phyloP scores from a whole-genome alignment of 2,329 filamentous ascomycete genomes.

The Aspergillus niger region DNA sequence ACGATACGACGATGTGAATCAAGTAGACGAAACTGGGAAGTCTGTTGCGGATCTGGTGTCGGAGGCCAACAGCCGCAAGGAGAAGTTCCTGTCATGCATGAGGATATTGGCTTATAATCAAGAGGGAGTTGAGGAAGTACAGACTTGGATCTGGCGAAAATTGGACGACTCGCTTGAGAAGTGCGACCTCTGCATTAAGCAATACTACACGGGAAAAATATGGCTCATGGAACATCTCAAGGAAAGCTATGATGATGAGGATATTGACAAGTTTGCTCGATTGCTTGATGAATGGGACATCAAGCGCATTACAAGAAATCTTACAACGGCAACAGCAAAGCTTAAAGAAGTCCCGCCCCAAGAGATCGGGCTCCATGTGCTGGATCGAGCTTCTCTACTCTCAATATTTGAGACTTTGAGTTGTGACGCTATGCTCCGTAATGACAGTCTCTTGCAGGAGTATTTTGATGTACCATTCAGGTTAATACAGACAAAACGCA shows the following conservation, averaged over 20 bases:
- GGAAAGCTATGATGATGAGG: constrained; percentile 54
- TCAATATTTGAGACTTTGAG: constrained; percentile 87
- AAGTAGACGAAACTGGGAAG: constrained; percentile 50
- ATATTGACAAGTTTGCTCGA: constrained; percentile 54
- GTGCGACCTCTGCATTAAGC: constrained; percentile 71
- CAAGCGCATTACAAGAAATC: constrained; percentile 60
- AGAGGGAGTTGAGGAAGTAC: constrained; percentile 61
- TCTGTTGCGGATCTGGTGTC: constrained; percentile 50
- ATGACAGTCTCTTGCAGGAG: constrained; percentile 54
- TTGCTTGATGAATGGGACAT: constrained; percentile 64
- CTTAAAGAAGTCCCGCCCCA: constrained; percentile 55
- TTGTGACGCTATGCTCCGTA: constrained; percentile 72
- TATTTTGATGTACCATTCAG: constrained; percentile 83
- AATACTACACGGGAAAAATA: constrained; percentile 71
- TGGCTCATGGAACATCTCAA: constrained; percentile 63
- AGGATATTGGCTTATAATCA: constrained; percentile 68
- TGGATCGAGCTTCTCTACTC: constrained; percentile 66
- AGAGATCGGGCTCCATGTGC: constrained; percentile 51
- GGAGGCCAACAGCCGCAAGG: constrained; percentile 58
- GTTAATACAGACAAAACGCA: constrained; percentile 74
- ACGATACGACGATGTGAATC: constrained; percentile 62
- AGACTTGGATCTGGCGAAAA: constrained; percentile 60
- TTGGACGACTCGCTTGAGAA: constrained; percentile 61
- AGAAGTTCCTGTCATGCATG: constrained; percentile 67
- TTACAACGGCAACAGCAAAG: constrained; percentile 58